Evolutionary conservation across 225 moss, liverwort and hornwort genomes (phyloP).

Genomic region (Lunularia cruciata): DNA sequence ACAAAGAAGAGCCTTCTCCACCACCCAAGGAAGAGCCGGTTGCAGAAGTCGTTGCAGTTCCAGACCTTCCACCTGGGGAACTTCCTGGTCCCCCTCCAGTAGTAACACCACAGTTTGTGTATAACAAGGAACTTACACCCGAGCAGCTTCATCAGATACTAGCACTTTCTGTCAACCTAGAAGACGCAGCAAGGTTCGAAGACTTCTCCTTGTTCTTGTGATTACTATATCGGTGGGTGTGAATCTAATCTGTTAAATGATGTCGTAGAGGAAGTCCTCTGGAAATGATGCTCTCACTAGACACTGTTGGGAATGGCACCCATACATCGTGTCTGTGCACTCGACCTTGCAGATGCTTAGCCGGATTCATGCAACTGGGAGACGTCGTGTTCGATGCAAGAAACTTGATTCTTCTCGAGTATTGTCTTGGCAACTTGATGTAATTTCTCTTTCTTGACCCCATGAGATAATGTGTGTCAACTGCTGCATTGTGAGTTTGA

Average conservation of each 20-base stretch:
- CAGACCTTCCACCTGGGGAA: constrained; percentile 23
- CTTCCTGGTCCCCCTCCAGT: constrained; percentile 29
- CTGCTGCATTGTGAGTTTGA: too few relatives aligned
- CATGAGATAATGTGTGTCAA: too few relatives aligned
- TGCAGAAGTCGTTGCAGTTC: not conserved
- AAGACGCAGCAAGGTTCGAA: constrained; percentile 38
- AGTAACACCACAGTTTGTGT: constrained; percentile 36
- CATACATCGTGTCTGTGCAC: not conserved
- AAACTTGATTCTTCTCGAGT: constrained; percentile 48
- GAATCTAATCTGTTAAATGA: too few relatives aligned
- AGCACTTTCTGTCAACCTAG: constrained; percentile 29
- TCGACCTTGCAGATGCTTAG: constrained; percentile 31
- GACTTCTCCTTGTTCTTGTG: too few relatives aligned
- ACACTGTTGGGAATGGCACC: too few relatives aligned
- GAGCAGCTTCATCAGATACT: constrained; percentile 36
- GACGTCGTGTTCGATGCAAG: constrained; percentile 43
- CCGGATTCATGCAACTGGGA: constrained; percentile 26
- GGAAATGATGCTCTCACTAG: too few relatives aligned
- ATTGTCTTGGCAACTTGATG: constrained; percentile 46
- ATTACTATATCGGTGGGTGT: too few relatives aligned
- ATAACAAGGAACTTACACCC: constrained; percentile 33
- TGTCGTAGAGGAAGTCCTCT: too few relatives aligned
- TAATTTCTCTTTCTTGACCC: not conserved
- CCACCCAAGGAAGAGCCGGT: not conserved
- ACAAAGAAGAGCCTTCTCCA: not conserved